Base-by-base conservation (phyloP, 1,284 basidiomycete species). In the Dichomitus squalens region DNA sequence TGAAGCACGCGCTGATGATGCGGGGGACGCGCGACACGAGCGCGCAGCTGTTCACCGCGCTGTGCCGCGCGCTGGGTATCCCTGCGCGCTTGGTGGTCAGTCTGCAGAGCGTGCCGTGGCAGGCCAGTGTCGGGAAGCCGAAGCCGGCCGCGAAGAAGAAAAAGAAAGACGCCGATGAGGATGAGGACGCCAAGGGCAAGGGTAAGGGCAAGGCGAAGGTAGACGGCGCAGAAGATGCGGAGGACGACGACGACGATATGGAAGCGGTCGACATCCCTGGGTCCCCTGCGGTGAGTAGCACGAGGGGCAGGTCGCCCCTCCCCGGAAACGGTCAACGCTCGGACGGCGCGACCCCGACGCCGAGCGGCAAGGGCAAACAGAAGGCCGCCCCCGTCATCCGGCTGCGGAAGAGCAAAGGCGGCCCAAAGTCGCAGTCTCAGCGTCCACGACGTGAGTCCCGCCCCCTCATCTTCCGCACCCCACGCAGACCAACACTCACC, bases 21-120 rank as follows among this genome's bases (percentile, higher is more conserved):
- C 80, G 77, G 55, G 97, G 96, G 3, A 93, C 90, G 20, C 81
- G 93, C 58, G 96, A 99, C 72, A 85, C 88, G 36, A 93, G 92
- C 58, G 91, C 94, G 0, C 93, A 96, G 67, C 81, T 99, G 6
- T 98, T 98, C 70, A 96, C 95, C 9, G 87, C 92, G 0, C 77
- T 98, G 0, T 95, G 95, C 69, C 82, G 97, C 16, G 91, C 89
- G 4, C 80, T 98, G 8, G 90, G 89, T 12, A 87, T 99, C 20
- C 96, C 96, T 0, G 85, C 94, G 2, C 81, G 97, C 25, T 79
- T 99, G 38, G 91, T 98, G 14, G 88, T 92, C 58, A 96, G 93
- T 66, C 72, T 98, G 38, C 96, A 99, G 72, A 89, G 92, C 52
- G 87, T 98, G 12, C 92, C 92, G 2, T 97, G 94, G 94, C 81